A percentile compares a stretch with the other conserved stretches of the same genome.
Conservation (phyloP, 2,329 filamentous ascomycete genomes). For the Fusarium mundagurra region DNA sequence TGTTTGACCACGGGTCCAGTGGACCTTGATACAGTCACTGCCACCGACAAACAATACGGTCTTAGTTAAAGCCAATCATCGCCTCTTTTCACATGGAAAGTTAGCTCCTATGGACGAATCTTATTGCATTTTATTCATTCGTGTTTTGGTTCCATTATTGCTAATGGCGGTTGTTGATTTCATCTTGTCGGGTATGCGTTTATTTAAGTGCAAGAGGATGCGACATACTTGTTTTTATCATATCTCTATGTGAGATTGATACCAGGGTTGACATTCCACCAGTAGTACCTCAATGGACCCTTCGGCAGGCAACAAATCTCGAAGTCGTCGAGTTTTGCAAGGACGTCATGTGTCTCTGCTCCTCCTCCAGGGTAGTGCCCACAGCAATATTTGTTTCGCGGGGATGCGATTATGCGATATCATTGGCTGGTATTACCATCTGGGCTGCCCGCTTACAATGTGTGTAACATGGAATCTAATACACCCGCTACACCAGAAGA, state of each 20-base stretch:
- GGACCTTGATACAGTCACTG: neutral
- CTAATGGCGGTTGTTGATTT: neutral
- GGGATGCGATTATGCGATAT: conserved; percentile 19
- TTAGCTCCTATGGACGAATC: neutral
- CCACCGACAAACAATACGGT: neutral
- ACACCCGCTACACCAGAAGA: conserved; percentile 3
- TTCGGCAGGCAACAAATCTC: neutral
- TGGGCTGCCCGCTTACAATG: neutral
- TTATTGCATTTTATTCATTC: neutral
- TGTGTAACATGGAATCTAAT: conserved; percentile 13
- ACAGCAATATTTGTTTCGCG: conserved; percentile 23
- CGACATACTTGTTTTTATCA: too few species aligned
- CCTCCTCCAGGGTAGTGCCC: conserved; percentile 30
- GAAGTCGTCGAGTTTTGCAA: conserved; percentile 1
- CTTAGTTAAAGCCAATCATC: conserved; percentile 17
- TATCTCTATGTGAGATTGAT: too few species aligned
- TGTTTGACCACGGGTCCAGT: conserved; percentile 7
- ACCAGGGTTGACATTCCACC: neutral
- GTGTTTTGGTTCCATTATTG: neutral
- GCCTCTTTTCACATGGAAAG: neutral
- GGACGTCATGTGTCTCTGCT: neutral
- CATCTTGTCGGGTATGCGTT: neutral
- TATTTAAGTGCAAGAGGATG: too few species aligned
- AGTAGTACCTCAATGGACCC: conserved; percentile 2
- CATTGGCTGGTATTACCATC: conserved; percentile 28